Base-by-base conservation (phyloP, 495 filamentous ascomycete species). In the Penicillium malachiteum region DNA sequence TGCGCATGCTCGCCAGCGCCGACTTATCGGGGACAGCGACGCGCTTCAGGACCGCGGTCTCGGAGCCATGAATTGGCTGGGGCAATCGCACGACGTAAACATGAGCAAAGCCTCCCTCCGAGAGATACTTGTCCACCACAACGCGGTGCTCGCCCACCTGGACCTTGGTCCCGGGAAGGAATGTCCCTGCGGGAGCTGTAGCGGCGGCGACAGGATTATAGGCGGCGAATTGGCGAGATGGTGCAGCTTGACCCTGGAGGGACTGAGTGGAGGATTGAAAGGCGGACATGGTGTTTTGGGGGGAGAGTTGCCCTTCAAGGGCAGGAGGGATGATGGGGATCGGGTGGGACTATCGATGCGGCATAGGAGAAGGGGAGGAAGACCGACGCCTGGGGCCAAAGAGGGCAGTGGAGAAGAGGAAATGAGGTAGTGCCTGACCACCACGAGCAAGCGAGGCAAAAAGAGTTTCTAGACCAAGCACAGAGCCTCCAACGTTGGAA, bases 1-100 rank as follows among this genome's bases (percentile, higher is more conserved):
- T 97, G 66, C 95, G 87, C 94, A 97, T 97, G 70, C 86, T 92
- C 31, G 91, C 89, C 68, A 98, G 80, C 48, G 91, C 83, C 62
- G 94, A 87, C 78, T 94, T 96, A 69, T 98, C 94, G 39, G 95
- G 90, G 33, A 97, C 94, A n/a, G 95, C 94, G 42, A 98, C 94
- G 64, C 94, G 81, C 78, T 98, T 98, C 62, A 98, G 76, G 7
- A 98, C 92, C 2, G 91, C 93, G 55, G 83, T 82, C 63, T 96
- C 90, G 50, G 88, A 86, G 56, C 89, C 89, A 70, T 94, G 84
- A 71, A 91, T 74, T 35, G 88, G 78, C 50, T 86, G 79, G 30
- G 90, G 86, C 51, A 97, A 78, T 62, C 88, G 90, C 66, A 96
- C 94, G 37, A 97, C 85, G 72, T 98, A 98, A 62, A 98, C 95